phyloP scores from a whole-genome alignment of 108 stramenopile species.

The Halocafeteria seosinensis region DNA sequence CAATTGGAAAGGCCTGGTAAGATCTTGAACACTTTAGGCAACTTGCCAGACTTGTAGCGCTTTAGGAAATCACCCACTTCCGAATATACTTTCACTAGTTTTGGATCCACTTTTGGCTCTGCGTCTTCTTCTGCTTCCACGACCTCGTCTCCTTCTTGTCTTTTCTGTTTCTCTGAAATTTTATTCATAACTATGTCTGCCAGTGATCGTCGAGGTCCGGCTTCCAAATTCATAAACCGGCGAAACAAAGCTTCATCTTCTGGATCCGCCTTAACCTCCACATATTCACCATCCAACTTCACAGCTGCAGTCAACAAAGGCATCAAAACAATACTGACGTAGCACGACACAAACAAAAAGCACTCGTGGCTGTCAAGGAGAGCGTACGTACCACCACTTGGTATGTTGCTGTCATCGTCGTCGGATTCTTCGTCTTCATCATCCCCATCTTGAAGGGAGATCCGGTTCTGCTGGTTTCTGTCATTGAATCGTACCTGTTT shows the following conservation, averaged over 20 bases:
- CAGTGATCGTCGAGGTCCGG: constrained; percentile 40
- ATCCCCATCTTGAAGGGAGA: background rate
- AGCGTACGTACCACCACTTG: background rate
- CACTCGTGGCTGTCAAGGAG: constrained; percentile 32
- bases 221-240: constrained; percentile 54
- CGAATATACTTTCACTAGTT: constrained; percentile 81
- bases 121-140: constrained; percentile 17
- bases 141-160: constrained; percentile 20
- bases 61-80: constrained; percentile 79
- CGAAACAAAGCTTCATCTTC: constrained; percentile 48
- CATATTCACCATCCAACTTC: constrained; percentile 13
- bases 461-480: background rate
- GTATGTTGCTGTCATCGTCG: background rate
- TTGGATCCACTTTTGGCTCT: constrained; percentile 41
- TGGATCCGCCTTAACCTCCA: constrained; percentile 35
- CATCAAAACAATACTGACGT: too few species aligned
- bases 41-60: constrained; percentile 80
- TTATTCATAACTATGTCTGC: constrained; percentile 94
- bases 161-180: constrained; percentile 72
- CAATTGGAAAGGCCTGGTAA: constrained; percentile 81
- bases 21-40: constrained; percentile 98
- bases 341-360: constrained; percentile 15
- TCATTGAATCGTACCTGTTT: background rate
- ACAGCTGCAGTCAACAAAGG: constrained; percentile 46
- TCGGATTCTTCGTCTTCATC: background rate